Percentiles rank a stretch among this genome's conserved stretches.
Conservation (phyloP, 805 yeast species). For the Spencermartinsiella europaea region DNA sequence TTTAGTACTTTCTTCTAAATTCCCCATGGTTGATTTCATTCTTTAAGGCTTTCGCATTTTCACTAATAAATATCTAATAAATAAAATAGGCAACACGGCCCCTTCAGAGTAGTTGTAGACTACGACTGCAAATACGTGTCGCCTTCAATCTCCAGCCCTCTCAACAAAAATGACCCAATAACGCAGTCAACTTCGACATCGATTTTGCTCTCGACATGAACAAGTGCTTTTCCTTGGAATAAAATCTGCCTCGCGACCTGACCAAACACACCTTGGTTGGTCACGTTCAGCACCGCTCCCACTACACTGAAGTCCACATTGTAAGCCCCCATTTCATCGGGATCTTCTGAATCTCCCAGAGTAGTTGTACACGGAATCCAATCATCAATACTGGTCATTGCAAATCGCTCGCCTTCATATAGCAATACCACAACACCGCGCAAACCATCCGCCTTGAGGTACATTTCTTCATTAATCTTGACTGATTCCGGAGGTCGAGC, state of each 20-base stretch:
- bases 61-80: too few species aligned
- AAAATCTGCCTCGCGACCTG: slow-evolving; percentile 41
- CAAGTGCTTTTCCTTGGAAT: slow-evolving; percentile 35
- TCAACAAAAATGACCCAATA: slow-evolving; percentile 31
- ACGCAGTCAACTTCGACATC: slow-evolving; percentile 33
- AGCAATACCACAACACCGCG: slow-evolving; percentile 40
- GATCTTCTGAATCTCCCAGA: slow-evolving; percentile 10
- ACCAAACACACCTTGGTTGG: slow-evolving; percentile 38
- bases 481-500: slow-evolving; percentile 24
- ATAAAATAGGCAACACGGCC: too few species aligned
- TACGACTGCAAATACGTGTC: slow-evolving; percentile 10
- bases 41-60: too few species aligned
- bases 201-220: slow-evolving; percentile 35
- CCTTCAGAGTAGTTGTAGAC: too few species aligned
- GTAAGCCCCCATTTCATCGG: slow-evolving; percentile 24
- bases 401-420: slow-evolving; percentile 39
- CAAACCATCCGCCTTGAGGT: slow-evolving; percentile 33
- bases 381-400: slow-evolving; percentile 38
- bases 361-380: slow-evolving; percentile 42
- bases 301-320: slow-evolving; percentile 37
- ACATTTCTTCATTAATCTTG: slow-evolving; percentile 20
- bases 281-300: slow-evolving; percentile 41
- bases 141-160: slow-evolving; percentile 22
- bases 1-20: too few species aligned
- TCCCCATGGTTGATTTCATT: too few species aligned